Percentiles rank a stretch among this genome's conserved stretches.
Evolutionary conservation across 2,329 filamentous ascomycete genomes (phyloP).

Genomic region (Orbilia oligospora): DNA sequence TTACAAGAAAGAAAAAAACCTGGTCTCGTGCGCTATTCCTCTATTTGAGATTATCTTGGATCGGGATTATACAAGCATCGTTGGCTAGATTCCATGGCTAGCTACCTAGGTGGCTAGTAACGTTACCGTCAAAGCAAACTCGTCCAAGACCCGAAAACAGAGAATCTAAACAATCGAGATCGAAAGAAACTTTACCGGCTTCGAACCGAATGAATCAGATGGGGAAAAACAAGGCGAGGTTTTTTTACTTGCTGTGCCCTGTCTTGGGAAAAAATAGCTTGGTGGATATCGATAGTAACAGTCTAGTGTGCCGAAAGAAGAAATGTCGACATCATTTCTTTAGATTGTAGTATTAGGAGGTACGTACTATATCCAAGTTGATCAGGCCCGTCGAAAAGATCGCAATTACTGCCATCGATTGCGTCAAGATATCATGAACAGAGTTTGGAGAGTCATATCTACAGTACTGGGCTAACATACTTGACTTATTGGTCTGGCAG

Average conservation of each 20-base stretch:
- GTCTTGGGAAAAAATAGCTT: not conserved
- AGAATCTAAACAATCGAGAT: not conserved
- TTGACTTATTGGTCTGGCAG: no score
- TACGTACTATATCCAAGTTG: no score
- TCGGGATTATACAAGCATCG: not conserved
- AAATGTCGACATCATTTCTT: no score
- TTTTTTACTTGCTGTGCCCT: not conserved
- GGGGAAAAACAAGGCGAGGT: not conserved
- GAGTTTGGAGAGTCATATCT: no score
- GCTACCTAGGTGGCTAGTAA: not conserved
- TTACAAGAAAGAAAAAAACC: no score
- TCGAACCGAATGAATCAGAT: not conserved
- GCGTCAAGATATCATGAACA: not conserved
- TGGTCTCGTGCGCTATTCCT: constrained; percentile 24
- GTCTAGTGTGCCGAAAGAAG: no score
- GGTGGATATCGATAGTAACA: not conserved
- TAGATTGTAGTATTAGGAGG: no score
- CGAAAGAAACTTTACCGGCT: no score
- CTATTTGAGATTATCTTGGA: not conserved
- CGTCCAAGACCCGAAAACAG: not conserved
- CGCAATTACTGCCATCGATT: not conserved
- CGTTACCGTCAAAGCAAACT: not conserved
- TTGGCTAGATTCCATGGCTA: not conserved
- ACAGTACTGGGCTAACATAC: no score
- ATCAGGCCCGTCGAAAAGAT: not conserved